These are phyloP conservation scores for Fomitopsis palustris DNA, from an alignment of 1,284 basidiomycete genomes.

Conservation along the genomic window DNA sequence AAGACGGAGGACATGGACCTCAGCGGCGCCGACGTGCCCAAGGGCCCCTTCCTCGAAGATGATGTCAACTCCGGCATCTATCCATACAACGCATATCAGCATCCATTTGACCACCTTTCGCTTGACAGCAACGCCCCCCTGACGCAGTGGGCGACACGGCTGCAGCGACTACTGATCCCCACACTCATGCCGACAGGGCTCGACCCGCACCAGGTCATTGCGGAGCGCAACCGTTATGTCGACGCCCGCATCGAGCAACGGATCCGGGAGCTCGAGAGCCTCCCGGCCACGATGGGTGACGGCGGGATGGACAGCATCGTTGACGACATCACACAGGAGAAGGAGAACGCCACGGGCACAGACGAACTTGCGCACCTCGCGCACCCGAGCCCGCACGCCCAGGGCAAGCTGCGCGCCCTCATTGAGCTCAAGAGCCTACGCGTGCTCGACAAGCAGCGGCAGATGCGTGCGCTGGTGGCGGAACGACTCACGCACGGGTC, in stretches of 20 bases:
- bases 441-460: conserved; percentile 87
- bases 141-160: conserved; percentile 60
- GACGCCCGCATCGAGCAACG: conserved; percentile 90
- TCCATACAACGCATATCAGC: conserved; percentile 92
- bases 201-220: conserved; percentile 87
- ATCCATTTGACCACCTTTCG: conserved; percentile 80
- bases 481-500: conserved; percentile 88
- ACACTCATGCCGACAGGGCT: conserved; percentile 92
- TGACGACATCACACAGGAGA: conserved; percentile 43
- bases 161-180: conserved; percentile 83
- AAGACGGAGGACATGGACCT: conserved; percentile 27
- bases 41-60: conserved; percentile 75
- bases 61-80: conserved; percentile 82
- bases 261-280: conserved; percentile 82
- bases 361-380: conserved; percentile 32
- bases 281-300: conserved; percentile 83
- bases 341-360: conserved; percentile 35
- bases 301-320: conserved; percentile 63
- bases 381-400: conserved; percentile 53
- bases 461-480: conserved; percentile 83
- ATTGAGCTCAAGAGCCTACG: conserved; percentile 96
- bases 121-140: conserved; percentile 59
- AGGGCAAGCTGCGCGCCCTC: conserved; percentile 84
- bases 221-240: conserved; percentile 90
- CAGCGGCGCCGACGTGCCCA: conserved; percentile 47